A percentile compares a stretch with the other conserved stretches of the same genome.
Evolutionary conservation across 2,329 filamentous ascomycete species (phyloP).

Genomic region (Xylaria polymorpha): DNA sequence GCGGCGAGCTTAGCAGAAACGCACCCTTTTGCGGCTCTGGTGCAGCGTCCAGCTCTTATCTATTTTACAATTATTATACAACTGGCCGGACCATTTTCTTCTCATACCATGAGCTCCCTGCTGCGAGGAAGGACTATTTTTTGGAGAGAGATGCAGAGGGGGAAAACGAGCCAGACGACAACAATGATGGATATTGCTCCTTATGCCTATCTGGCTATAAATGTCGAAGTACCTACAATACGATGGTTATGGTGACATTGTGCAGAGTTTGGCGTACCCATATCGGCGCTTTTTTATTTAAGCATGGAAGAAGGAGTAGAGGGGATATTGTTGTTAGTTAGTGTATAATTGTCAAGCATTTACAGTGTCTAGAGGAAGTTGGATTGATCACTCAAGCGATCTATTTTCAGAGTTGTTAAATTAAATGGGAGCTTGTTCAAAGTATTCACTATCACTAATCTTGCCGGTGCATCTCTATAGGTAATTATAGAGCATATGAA

Average conservation of each 20-base stretch:
- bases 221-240: slow-evolving; percentile 14
- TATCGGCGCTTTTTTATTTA: slow-evolving; percentile 24
- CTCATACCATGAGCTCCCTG: slow-evolving; percentile 22
- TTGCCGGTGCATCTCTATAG: background rate
- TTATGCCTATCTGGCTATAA: slow-evolving; percentile 3
- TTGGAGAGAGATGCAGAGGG: slow-evolving; percentile 17
- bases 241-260: background rate
- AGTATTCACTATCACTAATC: background rate
- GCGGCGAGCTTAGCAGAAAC: no score
- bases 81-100: slow-evolving; percentile 35
- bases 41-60: slow-evolving; percentile 11
- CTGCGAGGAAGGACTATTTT: slow-evolving; percentile 1
- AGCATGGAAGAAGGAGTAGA: slow-evolving; percentile 24
- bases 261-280: slow-evolving; percentile 15
- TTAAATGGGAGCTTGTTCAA: background rate
- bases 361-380: slow-evolving; percentile 11
- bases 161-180: slow-evolving; percentile 19
- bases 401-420: background rate
- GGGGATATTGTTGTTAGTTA: background rate
- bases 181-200: slow-evolving; percentile 25
- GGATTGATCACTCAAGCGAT: slow-evolving; percentile 9
- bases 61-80: slow-evolving; percentile 25
- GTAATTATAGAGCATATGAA: no score
- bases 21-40: background rate
- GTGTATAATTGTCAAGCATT: slow-evolving; percentile 18